These are phyloP conservation scores for Claviceps pusilla DNA, from an alignment of 2,329 filamentous ascomycete species.

Conservation along the genomic window DNA sequence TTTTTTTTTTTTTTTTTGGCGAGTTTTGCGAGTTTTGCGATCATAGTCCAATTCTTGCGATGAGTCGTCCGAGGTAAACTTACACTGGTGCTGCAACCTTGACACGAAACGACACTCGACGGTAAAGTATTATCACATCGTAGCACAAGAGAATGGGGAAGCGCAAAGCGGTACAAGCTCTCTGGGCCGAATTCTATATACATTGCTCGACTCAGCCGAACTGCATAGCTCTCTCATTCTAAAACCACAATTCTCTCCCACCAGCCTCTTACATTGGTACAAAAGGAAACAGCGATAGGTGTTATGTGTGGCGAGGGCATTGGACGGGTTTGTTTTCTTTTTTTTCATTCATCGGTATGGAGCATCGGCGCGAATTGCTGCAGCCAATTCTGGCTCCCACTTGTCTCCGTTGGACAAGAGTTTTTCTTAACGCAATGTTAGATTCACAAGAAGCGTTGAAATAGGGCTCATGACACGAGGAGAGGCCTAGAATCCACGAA, in stretches of 20 bases:
- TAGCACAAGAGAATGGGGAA: not conserved
- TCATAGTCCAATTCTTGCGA: too few species aligned
- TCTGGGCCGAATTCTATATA: not conserved
- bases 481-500: conserved; percentile 14
- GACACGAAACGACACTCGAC: not conserved
- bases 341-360: conserved; percentile 56
- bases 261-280: not conserved
- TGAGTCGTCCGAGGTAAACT: too few species aligned
- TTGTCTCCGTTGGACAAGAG: conserved; percentile 78
- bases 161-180: not conserved
- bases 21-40: too few species aligned
- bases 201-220: not conserved
- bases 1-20: too few species aligned
- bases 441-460: not conserved
- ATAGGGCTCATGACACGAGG: too few species aligned
- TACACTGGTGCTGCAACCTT: not conserved
- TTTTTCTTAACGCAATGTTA: conserved; percentile 46
- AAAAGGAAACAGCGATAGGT: not conserved
- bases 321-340: not conserved
- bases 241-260: not conserved
- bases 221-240: not conserved
- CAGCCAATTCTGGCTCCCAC: conserved; percentile 95
- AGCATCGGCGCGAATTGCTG: conserved; percentile 79
- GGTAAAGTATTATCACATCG: not conserved
- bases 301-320: not conserved